Percentiles rank a stretch among this genome's conserved stretches.
Evolutionary conservation across 2,329 filamentous ascomycete genomes (phyloP).

Genomic region (Colletotrichum tamarilloi): DNA sequence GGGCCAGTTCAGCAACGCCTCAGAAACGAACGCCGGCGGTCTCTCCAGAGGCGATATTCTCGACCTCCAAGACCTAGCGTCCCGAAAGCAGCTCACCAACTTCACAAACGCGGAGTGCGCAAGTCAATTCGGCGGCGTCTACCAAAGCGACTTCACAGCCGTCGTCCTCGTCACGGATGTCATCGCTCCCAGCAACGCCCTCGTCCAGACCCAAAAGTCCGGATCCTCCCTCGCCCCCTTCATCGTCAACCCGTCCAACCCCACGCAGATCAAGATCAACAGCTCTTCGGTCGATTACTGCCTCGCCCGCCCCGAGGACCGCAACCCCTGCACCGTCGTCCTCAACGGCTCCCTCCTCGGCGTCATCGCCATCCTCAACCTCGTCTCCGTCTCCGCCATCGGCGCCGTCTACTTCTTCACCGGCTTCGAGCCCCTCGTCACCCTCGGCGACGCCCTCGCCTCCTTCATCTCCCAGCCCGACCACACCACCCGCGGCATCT

Average conservation of each 20-base stretch:
- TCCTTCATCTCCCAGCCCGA: constrained; percentile 62
- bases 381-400: constrained; percentile 48
- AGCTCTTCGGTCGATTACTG: constrained; percentile 33
- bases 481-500: constrained; percentile 53
- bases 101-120: constrained; percentile 47
- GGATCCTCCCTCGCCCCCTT: constrained; percentile 39
- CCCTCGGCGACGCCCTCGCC: constrained; percentile 61
- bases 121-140: constrained; percentile 44
- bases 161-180: constrained; percentile 48
- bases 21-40: constrained; percentile 46
- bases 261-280: constrained; percentile 38
- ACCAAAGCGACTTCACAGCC: constrained; percentile 46
- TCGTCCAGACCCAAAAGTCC: constrained; percentile 46
- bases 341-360: constrained; percentile 57
- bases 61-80: constrained; percentile 48
- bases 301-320: constrained; percentile 29
- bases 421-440: constrained; percentile 57
- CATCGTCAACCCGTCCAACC: constrained; percentile 22
- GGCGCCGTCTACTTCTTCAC: constrained; percentile 43
- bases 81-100: constrained; percentile 42
- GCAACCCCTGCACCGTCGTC: constrained; percentile 51
- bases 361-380: constrained; percentile 54
- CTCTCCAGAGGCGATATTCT: constrained; percentile 48
- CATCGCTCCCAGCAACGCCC: constrained; percentile 42
- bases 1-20: constrained; percentile 49